Evolutionary conservation across 768 basidiomycete genomes (phyloP).

Genomic region (Psilocybe subaeruginosa): DNA sequence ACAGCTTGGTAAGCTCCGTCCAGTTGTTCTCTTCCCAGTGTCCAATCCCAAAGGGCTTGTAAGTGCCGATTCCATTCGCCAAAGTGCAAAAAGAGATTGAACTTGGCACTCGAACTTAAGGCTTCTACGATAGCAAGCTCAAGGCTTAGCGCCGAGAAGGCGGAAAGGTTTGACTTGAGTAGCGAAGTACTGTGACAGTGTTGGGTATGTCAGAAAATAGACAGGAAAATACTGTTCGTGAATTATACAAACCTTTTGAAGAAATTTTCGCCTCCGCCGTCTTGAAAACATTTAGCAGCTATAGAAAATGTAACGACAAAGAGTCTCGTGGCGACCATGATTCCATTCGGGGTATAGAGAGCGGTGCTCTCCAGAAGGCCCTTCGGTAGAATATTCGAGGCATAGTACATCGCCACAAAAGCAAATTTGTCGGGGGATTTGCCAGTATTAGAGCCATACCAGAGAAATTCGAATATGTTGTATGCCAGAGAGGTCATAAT

Average conservation of each 20-base stretch:
- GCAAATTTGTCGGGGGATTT: slow-evolving; percentile 28
- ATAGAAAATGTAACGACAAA: slow-evolving; percentile 58
- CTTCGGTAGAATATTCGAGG: slow-evolving; percentile 53
- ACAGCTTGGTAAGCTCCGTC: background rate
- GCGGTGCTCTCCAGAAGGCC: slow-evolving; percentile 38
- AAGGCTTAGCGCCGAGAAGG: slow-evolving; percentile 12
- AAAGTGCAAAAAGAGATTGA: slow-evolving; percentile 15
- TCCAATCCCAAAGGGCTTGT: slow-evolving; percentile 9
- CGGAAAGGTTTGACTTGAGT: slow-evolving; percentile 3
- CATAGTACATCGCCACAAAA: slow-evolving; percentile 62
- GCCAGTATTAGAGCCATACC: background rate
- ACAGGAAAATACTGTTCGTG: background rate
- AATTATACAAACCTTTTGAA: background rate
- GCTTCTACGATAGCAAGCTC: slow-evolving; percentile 18
- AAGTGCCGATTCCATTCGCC: slow-evolving; percentile 9
- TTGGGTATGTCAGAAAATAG: background rate
- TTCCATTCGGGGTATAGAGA: slow-evolving; percentile 36
- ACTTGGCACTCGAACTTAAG: slow-evolving; percentile 8
- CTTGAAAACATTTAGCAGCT: slow-evolving; percentile 68
- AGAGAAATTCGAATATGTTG: slow-evolving; percentile 2
- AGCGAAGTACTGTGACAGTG: background rate
- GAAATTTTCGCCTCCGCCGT: slow-evolving; percentile 45
- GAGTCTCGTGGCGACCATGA: slow-evolving; percentile 42
- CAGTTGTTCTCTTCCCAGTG: background rate
- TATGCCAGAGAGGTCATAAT: background rate